Base-by-base conservation (phyloP, 257 asterid genomes). In the Fraxinus quadrangulata region DNA sequence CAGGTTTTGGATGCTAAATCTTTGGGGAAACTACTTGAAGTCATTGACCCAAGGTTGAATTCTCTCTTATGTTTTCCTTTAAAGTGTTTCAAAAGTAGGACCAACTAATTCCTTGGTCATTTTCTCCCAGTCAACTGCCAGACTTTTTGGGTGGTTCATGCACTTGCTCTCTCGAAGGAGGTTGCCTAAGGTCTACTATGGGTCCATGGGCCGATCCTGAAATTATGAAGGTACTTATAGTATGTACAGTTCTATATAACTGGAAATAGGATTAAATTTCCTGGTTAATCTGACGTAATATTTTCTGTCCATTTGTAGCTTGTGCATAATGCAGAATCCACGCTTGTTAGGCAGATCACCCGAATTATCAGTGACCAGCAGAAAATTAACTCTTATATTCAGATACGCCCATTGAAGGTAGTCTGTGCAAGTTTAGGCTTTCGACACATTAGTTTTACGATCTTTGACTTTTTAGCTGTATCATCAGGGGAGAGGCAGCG, bases 191-290 rank as follows among this genome's bases (percentile, higher is more conserved):
- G 86, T 91, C 99, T 40, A 87, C 84, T 79, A 89, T 85, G 88
- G 99, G 99, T 76, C 99, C 99, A 28, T 94, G 99, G 99, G 90
- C 78, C 75, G 95, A 94, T 89, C 97, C 92, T 75, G 96, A 90
- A 75, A 89, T 92, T 83, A 88, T 91, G 91, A 92, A 94, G 97
- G 99, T 92, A 83, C 3, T 17, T 56, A n/a, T 19, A n/a, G 72
- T 56, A 71, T 51, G 33, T 68, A 67, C 73, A 56, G 28, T n/a
- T 56, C 28, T 6, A 56, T 56, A 7, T 71, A 75, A n/a, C 42
- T 11, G 33, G 51, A 71, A 68, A 78, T 23, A 71, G 37, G 72
- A 56, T 16, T 34, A 6, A 42, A 39, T 37, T 74, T 66, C 72
- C 28, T 45, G 81, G 74, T 63, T 72, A 78, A 54, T n/a, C 82